Base-by-base conservation (phyloP, 140 eudicot species). In the Flaveria floridana region DNA sequence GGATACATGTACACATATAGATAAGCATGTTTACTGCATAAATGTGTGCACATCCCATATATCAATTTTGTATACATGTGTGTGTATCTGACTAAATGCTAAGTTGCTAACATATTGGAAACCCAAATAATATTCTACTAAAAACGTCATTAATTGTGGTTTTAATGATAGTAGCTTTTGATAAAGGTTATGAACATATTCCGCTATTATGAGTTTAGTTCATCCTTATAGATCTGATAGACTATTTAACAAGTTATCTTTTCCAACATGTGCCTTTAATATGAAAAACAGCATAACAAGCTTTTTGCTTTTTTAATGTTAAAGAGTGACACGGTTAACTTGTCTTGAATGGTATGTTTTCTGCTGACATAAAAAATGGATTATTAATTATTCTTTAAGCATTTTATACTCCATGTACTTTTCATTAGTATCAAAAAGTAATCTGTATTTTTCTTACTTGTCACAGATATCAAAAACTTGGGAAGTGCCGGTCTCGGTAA, bases 401-500 rank as follows among this genome's bases (percentile, higher is more conserved):
- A 18, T 65, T 14, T 78, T 37, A 46, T 69, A 16, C 55, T 30
- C 12, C 47, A 41, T 58, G 19, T 56, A 42, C 15, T 78, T 47
- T 39, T 20, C 44, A 13, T 63, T 78, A 58, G 25, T 67, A 26
- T 75, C n/a, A 44, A 41, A 48, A 15, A 21, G 10, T 71, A 64
- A 21, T 55, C 51, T 39, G 5, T 34, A 15, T 52, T 37, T 34
- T 34, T 78, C 71, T 76, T 79, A 75, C 37, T 67, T 84, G 70
- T 47, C 23, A 26, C 93, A 91, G 99, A 82, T 94, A 15, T 90
- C 97, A 58, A 83, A 75, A 57, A 48, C 79, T 64, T 94, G 99
- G 99, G 89, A 91, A 82, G 62, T 88, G 72, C 99, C 97, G 2
- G 89, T 94, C 59, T 66, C 89, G 2, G 28, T 83, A 52, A 87